These are phyloP conservation scores for Neopestalotiopsis clavispora DNA, from an alignment of 2,329 filamentous ascomycete genomes.

Conservation along the genomic window DNA sequence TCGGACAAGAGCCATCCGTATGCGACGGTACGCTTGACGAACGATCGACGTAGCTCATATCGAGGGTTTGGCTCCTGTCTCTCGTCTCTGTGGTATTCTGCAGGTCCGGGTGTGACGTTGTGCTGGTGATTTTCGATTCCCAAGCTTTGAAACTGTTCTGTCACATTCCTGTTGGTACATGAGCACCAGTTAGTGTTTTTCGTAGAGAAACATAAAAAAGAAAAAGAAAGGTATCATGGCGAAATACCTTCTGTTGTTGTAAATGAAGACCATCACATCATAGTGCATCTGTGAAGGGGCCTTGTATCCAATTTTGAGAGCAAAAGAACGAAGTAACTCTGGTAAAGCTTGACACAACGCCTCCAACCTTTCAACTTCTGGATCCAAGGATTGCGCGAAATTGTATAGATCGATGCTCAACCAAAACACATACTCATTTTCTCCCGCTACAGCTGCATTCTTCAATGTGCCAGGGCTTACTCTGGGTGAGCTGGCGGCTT, in stretches of 20 bases:
- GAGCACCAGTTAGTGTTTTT: no score
- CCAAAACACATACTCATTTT: background rate
- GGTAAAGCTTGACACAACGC: background rate
- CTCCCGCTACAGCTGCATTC: no score
- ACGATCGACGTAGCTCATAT: background rate
- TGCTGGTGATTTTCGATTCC: background rate
- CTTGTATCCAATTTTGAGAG: background rate
- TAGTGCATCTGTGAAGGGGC: background rate
- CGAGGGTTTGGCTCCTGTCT: background rate
- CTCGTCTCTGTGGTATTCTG: background rate
- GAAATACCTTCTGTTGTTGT: background rate
- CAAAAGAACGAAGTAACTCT: background rate
- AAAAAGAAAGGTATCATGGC: background rate
- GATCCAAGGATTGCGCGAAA: background rate
- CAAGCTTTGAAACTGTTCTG: background rate
- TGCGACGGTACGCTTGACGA: background rate
- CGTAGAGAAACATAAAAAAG: no score
- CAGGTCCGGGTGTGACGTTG: background rate
- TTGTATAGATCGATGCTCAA: background rate
- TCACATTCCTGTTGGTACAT: background rate
- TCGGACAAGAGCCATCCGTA: background rate
- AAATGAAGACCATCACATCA: background rate
- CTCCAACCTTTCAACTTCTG: background rate
- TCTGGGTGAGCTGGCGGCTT: no score
- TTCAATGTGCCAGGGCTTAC: no score